Evolutionary conservation across 371 early-diverging fungal genomes (phyloP).

Genomic region (Massospora cicadina): DNA sequence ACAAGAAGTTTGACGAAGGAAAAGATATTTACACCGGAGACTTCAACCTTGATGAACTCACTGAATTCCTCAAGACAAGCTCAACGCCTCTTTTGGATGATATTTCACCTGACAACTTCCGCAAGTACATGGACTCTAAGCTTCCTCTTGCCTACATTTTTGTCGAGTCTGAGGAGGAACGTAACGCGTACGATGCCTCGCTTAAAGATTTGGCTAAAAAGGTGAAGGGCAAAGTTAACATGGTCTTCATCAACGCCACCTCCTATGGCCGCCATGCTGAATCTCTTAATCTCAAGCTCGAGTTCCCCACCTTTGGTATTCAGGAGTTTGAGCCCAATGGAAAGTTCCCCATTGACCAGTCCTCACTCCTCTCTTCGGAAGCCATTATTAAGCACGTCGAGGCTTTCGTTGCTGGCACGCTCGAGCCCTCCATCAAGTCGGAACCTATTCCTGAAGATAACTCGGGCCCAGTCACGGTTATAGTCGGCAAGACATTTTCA

Average conservation of each 20-base stretch:
- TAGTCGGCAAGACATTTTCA: slow-evolving; percentile 65
- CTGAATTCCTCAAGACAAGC: slow-evolving; percentile 46
- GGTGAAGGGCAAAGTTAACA: slow-evolving; percentile 66
- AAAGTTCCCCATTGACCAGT: slow-evolving; percentile 70
- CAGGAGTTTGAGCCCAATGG: slow-evolving; percentile 43
- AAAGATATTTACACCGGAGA: slow-evolving; percentile 37
- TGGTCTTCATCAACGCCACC: slow-evolving; percentile 73
- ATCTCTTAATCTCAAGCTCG: slow-evolving; percentile 58
- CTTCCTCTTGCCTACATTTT: slow-evolving; percentile 80
- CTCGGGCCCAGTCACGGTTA: slow-evolving; percentile 70
- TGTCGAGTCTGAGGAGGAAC: slow-evolving; percentile 40
- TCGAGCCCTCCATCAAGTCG: slow-evolving; percentile 65
- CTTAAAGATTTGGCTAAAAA: slow-evolving; percentile 61
- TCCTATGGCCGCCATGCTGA: slow-evolving; percentile 72
- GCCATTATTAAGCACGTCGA: slow-evolving; percentile 38
- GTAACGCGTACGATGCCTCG: slow-evolving; percentile 23
- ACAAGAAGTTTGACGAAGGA: slow-evolving; percentile 81
- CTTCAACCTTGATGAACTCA: slow-evolving; percentile 30
- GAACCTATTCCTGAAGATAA: slow-evolving; percentile 66
- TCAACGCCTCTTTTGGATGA: slow-evolving; percentile 78
- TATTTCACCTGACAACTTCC: slow-evolving; percentile 72
- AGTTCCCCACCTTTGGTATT: slow-evolving; percentile 87
- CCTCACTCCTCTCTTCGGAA: slow-evolving; percentile 33
- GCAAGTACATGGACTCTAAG: slow-evolving; percentile 56
- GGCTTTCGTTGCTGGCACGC: slow-evolving; percentile 42